Base-by-base conservation (phyloP, 306 rosid genomes). In the Urtica urens region DNA sequence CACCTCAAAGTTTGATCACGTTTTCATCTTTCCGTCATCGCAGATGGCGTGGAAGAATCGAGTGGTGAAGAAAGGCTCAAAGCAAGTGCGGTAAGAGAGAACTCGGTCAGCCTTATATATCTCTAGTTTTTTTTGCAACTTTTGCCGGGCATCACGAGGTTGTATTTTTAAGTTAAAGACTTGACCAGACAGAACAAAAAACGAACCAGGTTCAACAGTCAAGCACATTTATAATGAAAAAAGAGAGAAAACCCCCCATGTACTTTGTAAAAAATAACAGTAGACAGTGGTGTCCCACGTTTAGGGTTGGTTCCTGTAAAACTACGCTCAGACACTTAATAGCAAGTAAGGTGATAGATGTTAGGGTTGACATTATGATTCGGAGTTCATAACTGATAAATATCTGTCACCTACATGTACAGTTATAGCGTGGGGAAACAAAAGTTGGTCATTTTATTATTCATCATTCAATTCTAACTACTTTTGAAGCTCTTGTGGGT, bases 11-110 rank as follows among this genome's bases (percentile, higher is more conserved):
- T 35, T 35, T 35, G 11, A 35, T 35, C n/a, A 10, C n/a, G 2
- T 9, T 35, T 35, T 35, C 40, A 20, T 50, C 54, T 19, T 46
- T 55, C n/a, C 27, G 6, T 45, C 22, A 57, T 51, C 61, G 77
- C 93, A 92, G 99, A 68, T 75, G 74, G 73, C 68, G 53, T 92
- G 95, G 93, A 92, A 78, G 66, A 61, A 59, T 23, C 70, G 75
- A 51, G 73, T 49, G 3, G 94, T 66, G 47, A 90, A 71, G 63
- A 80, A 58, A 51, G 59, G 62, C 53, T 65, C 75, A 23, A 58
- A 58, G 65, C 53, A 35, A 30, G 51, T 31, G 38, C 25, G 38
- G 22, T 75, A 50, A 74, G 60, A 46, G 34, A 62, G 54, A 30
- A 31, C 35, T 30, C 31, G 34, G 39, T 30, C 49, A 40, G 48